Evolutionary conservation across 371 early-diverging fungal genomes (phyloP).

Genomic region (Ordospora colligata): DNA sequence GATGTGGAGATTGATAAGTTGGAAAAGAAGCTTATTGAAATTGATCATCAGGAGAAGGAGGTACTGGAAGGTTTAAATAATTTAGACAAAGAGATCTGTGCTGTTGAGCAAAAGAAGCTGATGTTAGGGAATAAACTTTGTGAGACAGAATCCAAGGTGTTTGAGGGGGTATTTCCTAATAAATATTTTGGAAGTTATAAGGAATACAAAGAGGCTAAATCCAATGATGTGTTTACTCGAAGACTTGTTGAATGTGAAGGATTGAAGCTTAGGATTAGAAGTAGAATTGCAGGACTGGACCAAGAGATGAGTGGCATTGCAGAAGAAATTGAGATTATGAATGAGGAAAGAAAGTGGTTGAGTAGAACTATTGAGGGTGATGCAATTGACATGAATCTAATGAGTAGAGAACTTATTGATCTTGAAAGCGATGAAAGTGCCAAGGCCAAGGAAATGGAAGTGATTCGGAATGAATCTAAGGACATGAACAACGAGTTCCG

Average conservation of each 20-base stretch:
- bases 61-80: neutral
- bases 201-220: slow-evolving; percentile 32
- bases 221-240: slow-evolving; percentile 4
- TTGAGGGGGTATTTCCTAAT: slow-evolving; percentile 9
- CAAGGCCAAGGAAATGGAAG: neutral
- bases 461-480: slow-evolving; percentile 2
- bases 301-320: slow-evolving; percentile 19
- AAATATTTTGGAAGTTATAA: neutral
- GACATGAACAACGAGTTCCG: neutral
- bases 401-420: neutral
- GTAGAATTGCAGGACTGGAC: neutral
- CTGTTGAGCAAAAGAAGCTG: neutral
- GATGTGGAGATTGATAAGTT: neutral
- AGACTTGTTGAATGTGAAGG: slow-evolving; percentile 23
- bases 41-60: neutral
- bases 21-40: neutral
- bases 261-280: neutral
- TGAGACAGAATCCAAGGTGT: neutral
- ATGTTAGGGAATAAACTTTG: neutral
- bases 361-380: neutral
- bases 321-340: slow-evolving; percentile 17
- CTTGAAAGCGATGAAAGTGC: slow-evolving; percentile 69
- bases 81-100: neutral
- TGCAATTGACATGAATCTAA: neutral
- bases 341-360: neutral